Conservation (phyloP, 2,329 filamentous ascomycete species). For the Hymenotorrendiella dingleyae region DNA sequence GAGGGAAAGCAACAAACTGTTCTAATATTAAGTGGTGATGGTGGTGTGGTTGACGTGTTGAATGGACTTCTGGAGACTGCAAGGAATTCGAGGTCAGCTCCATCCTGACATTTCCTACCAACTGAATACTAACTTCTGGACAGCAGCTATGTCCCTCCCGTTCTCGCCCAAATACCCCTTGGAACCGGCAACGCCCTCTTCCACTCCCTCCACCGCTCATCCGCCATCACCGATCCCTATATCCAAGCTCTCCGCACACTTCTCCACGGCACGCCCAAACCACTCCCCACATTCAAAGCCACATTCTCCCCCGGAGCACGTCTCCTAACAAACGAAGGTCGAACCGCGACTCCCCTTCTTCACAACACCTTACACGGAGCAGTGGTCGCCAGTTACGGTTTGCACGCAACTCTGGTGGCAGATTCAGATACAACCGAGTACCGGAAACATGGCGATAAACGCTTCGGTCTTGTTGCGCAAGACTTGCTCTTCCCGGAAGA, state of each 20-base stretch:
- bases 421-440: slow-evolving; percentile 84
- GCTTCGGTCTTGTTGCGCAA: slow-evolving; percentile 80
- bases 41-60: slow-evolving; percentile 75
- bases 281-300: slow-evolving; percentile 58
- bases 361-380: slow-evolving; percentile 54
- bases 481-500: slow-evolving; percentile 59
- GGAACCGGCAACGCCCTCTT: slow-evolving; percentile 58
- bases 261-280: slow-evolving; percentile 47
- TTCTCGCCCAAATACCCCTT: slow-evolving; percentile 51
- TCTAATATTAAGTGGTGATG: slow-evolving; percentile 80
- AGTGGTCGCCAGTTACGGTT: slow-evolving; percentile 83
- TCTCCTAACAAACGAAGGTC: slow-evolving; percentile 36
- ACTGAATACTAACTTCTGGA: slow-evolving; percentile 7
- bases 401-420: slow-evolving; percentile 83
- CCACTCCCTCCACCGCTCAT: slow-evolving; percentile 3
- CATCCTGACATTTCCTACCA: slow-evolving; percentile 12
- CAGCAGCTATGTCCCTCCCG: slow-evolving; percentile 32
- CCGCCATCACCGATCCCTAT: slow-evolving; percentile 2
- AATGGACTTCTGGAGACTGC: slow-evolving; percentile 50
- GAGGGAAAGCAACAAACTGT: slow-evolving; percentile 50
- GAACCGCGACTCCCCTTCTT: slow-evolving; percentile 19
- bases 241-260: slow-evolving; percentile 48
- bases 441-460: slow-evolving; percentile 66
- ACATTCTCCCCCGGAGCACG: slow-evolving; percentile 50
- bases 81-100: slow-evolving; percentile 21